Conservation (phyloP, 2,329 filamentous ascomycete genomes). For the Alternaria sp. region DNA sequence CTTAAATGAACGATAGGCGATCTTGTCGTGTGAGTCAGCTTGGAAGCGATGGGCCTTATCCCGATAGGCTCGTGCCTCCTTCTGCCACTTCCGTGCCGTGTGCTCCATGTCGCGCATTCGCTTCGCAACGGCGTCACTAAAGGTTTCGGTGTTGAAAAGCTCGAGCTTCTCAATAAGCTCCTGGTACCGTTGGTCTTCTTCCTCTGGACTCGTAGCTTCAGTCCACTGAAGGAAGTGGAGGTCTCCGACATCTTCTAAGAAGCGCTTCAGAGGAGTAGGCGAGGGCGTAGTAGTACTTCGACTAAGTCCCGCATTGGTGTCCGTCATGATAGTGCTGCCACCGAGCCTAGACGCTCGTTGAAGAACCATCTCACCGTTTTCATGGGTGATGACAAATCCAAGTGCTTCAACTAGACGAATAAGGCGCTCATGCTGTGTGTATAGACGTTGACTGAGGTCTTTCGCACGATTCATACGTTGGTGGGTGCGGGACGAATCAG, state of each 20-base stretch:
- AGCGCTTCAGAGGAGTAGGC: conserved; percentile 62
- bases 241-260: conserved; percentile 69
- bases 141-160: conserved; percentile 82
- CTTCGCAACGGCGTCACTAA: conserved; percentile 85
- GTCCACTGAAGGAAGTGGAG: conserved; percentile 84
- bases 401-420: conserved; percentile 83
- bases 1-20: conserved; percentile 94
- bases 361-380: conserved; percentile 76
- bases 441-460: conserved; percentile 84
- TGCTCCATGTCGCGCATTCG: conserved; percentile 93
- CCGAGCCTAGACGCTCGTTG: conserved; percentile 71
- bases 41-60: conserved; percentile 84
- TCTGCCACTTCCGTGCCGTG: conserved; percentile 90
- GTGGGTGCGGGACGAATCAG: conserved; percentile 65
- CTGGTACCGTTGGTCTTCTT: conserved; percentile 77
- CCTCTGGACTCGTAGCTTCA: conserved; percentile 69
- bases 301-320: conserved; percentile 49
- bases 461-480: conserved; percentile 76
- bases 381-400: conserved; percentile 81
- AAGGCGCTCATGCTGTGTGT: conserved; percentile 84
- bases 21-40: conserved; percentile 91
- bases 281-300: conserved; percentile 66
- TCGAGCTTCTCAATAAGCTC: conserved; percentile 77
- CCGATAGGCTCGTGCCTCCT: conserved; percentile 84
- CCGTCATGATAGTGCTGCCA: conserved; percentile 56